Evolutionary conservation across 345 rosid species (phyloP).

Genomic region (Dovyalis caffra): DNA sequence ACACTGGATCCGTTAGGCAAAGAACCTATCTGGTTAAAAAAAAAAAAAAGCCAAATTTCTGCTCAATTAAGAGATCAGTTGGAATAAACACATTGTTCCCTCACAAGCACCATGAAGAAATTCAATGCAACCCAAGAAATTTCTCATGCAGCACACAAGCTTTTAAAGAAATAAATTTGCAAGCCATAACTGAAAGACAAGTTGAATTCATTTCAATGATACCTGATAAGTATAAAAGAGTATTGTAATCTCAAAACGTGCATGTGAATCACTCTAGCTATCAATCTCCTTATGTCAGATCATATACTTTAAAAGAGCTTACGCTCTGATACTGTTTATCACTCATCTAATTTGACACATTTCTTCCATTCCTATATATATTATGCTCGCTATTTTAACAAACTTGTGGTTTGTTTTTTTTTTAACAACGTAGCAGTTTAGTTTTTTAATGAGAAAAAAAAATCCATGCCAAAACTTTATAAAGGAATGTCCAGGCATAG

Average conservation of each 20-base stretch:
- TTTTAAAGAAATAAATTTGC: too few species aligned
- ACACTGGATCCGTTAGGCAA: constrained; percentile 25
- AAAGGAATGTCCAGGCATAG: not conserved
- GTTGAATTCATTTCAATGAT: not conserved
- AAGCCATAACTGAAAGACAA: not conserved
- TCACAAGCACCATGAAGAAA: not conserved
- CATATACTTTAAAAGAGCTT: not conserved
- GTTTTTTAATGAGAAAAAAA: not conserved
- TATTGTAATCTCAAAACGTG: not conserved
- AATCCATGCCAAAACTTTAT: not conserved
- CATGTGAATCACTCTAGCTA: not conserved
- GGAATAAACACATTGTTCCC: not conserved
- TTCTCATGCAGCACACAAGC: too few species aligned
- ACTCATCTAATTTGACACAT: not conserved
- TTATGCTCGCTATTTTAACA: not conserved
- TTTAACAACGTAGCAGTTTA: too few species aligned
- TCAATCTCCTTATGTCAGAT: too few species aligned
- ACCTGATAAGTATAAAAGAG: not conserved
- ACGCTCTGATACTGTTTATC: not conserved
- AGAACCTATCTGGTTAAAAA: constrained; percentile 35
- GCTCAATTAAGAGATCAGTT: not conserved
- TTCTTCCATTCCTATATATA: not conserved
- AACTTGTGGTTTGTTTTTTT: too few species aligned
- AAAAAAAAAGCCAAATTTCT: not conserved
- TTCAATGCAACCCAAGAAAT: not conserved